Base-by-base conservation (phyloP, 1,139 yeast genomes). In the Hyphopichia khmerensis region DNA sequence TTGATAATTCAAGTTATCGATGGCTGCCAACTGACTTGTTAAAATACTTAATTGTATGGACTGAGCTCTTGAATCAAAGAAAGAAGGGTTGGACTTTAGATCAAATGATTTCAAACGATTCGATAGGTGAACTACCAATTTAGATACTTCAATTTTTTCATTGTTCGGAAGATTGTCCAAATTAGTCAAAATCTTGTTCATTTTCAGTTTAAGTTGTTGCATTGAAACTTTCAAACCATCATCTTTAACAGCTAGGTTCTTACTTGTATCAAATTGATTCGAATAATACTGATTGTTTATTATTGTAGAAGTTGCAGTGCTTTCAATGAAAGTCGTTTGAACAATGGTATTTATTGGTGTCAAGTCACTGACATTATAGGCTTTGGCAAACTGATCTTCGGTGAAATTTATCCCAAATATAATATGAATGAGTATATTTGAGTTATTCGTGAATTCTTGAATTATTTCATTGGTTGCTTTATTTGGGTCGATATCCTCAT, bases 31-130 rank as follows among this genome's bases (percentile, higher is more conserved):
- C 42, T 68, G 67, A 21, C 62, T 56, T 1, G 72, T 62, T 13
- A 69, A 47, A 29, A 68, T 49, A 18, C 68, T 52, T 39, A 69
- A 50, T 30, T 64, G 67, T 8, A 60, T 50, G 1, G 64, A 41
- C 35, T 59, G 29, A 11, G 29, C 29, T 26, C 10, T 26, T 8
- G 29, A 26, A 26, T 26, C 10, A 4, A 26, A 26, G 4, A 4
- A 4, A 4, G 29, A 26, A 3, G 13, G 10, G 4, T 9, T 13
- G 10, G 4, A 7, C 4, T 11, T 26, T 3, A 17, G 18, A 14
- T 30, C 18, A 19, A 60, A 47, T 5, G 50, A 43, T 4, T 36
- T 40, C 3, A 65, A 43, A 39, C 59, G 64, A 26, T 56, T 59
- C 1, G 65, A 49, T 26, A 69, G 49, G 37, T 65, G 65, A 4